Percentiles rank a stretch among this genome's conserved stretches.
phyloP scores from a whole-genome alignment of 2,329 filamentous ascomycete species.

The Pestalotiopsis sp. region DNA sequence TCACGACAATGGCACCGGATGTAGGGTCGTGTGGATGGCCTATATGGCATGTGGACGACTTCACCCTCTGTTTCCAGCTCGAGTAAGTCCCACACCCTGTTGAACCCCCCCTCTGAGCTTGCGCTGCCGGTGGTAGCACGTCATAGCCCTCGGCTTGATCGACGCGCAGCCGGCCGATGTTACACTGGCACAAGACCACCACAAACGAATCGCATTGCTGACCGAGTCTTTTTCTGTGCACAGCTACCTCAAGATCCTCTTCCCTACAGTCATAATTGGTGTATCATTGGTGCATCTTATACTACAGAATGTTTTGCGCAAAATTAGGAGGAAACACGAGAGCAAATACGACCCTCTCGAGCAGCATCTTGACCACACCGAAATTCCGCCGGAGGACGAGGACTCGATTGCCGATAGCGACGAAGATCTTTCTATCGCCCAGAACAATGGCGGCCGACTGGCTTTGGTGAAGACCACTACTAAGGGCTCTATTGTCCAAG shows the following conservation, averaged over 20 bases:
- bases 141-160: background rate
- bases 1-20: constrained; percentile 26
- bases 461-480: constrained; percentile 61
- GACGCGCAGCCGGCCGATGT: background rate
- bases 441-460: constrained; percentile 51
- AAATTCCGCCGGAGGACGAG: constrained; percentile 48
- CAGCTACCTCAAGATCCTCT: constrained; percentile 77
- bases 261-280: constrained; percentile 72
- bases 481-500: constrained; percentile 65
- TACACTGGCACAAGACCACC: background rate
- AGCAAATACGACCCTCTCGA: constrained; percentile 59
- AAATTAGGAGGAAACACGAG: constrained; percentile 50
- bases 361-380: constrained; percentile 49
- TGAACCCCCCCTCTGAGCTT: background rate
- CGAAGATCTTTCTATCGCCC: constrained; percentile 53
- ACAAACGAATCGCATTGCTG: constrained; percentile 8
- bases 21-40: constrained; percentile 58
- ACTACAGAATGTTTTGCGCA: constrained; percentile 55
- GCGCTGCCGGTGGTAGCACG: background rate
- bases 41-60: constrained; percentile 64
- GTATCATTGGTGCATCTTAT: constrained; percentile 69
- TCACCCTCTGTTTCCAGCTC: constrained; percentile 62
- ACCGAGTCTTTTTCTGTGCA: constrained; percentile 9
- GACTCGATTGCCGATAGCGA: constrained; percentile 59
- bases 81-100: constrained; percentile 54